Conservation (phyloP, 2,329 filamentous ascomycete species). For the Pseudonectria buxi region DNA sequence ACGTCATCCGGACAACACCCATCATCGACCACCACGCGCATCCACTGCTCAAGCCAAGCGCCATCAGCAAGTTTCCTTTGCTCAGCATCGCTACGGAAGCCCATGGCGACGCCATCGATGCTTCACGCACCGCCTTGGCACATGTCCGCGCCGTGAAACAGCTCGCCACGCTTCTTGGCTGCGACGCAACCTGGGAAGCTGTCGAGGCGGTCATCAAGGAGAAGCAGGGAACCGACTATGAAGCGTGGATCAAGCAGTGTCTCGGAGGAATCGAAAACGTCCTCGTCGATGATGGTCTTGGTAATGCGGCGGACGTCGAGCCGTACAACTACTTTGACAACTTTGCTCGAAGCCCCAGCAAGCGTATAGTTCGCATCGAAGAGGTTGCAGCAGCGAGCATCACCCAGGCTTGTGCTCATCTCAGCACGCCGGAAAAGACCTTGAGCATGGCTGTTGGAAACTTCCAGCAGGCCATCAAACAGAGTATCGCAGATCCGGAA, state of each 20-base stretch:
- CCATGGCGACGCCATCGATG: conserved; percentile 57
- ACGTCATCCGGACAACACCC: conserved; percentile 46
- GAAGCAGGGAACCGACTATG: conserved; percentile 38
- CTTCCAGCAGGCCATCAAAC: conserved; percentile 40
- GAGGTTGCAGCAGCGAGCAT: conserved; percentile 59
- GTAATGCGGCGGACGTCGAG: conserved; percentile 47
- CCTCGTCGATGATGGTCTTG: conserved; percentile 72
- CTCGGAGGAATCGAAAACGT: conserved; percentile 66
- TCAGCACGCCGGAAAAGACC: conserved; percentile 20
- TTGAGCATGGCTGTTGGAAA: conserved; percentile 27
- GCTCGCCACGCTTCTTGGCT: conserved; percentile 58
- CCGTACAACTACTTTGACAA: conserved; percentile 58
- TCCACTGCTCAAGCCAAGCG: conserved; percentile 52
- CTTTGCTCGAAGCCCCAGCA: conserved; percentile 57
- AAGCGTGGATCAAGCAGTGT: conserved; percentile 56
- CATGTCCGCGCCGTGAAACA: conserved; percentile 65
- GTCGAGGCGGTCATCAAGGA: conserved; percentile 39
- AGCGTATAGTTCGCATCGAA: conserved; percentile 73
- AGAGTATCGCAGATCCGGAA: conserved; percentile 54
- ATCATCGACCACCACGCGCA: conserved; percentile 71
- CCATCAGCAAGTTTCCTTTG: conserved; percentile 41
- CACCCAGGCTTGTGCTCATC: conserved; percentile 34
- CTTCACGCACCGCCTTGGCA: conserved; percentile 55
- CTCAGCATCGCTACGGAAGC: conserved; percentile 67
- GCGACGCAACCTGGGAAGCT: conserved; percentile 54